phyloP scores from a whole-genome alignment of 345 rosid genomes.

The Mangifera indica region DNA sequence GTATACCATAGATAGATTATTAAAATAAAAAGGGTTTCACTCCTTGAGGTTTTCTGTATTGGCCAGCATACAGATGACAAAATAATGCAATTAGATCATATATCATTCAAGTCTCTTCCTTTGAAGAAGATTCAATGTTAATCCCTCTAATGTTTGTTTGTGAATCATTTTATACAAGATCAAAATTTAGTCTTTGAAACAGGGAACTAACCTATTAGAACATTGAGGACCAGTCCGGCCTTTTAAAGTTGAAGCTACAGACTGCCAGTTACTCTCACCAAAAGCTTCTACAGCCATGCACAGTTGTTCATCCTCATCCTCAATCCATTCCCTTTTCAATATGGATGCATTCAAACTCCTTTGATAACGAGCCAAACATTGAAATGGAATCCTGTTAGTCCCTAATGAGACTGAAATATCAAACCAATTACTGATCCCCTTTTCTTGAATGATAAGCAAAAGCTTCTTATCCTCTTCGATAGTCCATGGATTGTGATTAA shows the following conservation, averaged over 20 bases:
- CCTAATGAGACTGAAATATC: slow-evolving; percentile 64
- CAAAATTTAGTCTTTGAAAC: slow-evolving; percentile 3
- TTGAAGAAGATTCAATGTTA: neutral
- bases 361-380: slow-evolving; percentile 79
- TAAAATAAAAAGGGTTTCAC: neutral
- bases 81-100: slow-evolving; percentile 2
- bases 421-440: slow-evolving; percentile 64
- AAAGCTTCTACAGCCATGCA: slow-evolving; percentile 58
- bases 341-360: slow-evolving; percentile 75
- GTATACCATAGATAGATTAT: neutral
- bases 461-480: slow-evolving; percentile 69
- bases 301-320: slow-evolving; percentile 84
- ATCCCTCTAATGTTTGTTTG: neutral
- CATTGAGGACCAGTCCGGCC: slow-evolving; percentile 88
- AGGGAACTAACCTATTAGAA: slow-evolving; percentile 71
- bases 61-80: neutral
- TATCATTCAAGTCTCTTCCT: slow-evolving; percentile 2
- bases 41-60: neutral
- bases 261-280: slow-evolving; percentile 87
- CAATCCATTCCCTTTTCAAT: slow-evolving; percentile 72
- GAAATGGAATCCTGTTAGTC: slow-evolving; percentile 83
- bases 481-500: slow-evolving; percentile 64
- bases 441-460: slow-evolving; percentile 51
- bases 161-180: neutral
- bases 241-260: slow-evolving; percentile 65